A percentile compares a stretch with the other conserved stretches of the same genome.
Conservation (phyloP, 2,329 filamentous ascomycete genomes). For the Decorospora gaudefroyi region DNA sequence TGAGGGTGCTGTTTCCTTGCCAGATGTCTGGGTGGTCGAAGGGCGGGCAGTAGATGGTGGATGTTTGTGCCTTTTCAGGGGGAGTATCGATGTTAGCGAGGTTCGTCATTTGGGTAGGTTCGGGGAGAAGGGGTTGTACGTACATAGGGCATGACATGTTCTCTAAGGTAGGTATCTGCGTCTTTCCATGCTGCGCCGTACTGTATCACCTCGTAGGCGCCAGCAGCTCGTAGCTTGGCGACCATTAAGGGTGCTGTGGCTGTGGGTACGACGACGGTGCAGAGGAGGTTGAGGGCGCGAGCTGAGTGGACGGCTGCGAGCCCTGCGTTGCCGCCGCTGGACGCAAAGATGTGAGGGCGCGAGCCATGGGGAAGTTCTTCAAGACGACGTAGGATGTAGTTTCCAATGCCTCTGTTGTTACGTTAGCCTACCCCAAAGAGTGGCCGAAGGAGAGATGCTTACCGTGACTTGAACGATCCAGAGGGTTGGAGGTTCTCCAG, state of each 20-base stretch:
- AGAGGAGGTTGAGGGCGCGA: slow-evolving; percentile 63
- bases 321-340: slow-evolving; percentile 82
- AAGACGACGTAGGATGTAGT: slow-evolving; percentile 64
- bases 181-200: slow-evolving; percentile 69
- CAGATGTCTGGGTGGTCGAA: slow-evolving; percentile 72
- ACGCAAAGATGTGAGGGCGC: slow-evolving; percentile 73
- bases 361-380: slow-evolving; percentile 43
- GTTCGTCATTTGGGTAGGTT: not conserved
- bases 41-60: slow-evolving; percentile 66
- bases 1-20: slow-evolving; percentile 65
- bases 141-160: slow-evolving; percentile 57
- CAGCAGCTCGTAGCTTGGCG: slow-evolving; percentile 68
- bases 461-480: slow-evolving; percentile 78
- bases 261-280: slow-evolving; percentile 75
- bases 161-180: slow-evolving; percentile 69
- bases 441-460: slow-evolving; percentile 14
- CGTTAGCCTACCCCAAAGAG: slow-evolving; percentile 18
- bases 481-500: slow-evolving; percentile 83
- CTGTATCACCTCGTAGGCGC: slow-evolving; percentile 68
- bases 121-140: slow-evolving; percentile 10
- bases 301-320: slow-evolving; percentile 79
- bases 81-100: not conserved
- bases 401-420: slow-evolving; percentile 63
- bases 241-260: slow-evolving; percentile 71
- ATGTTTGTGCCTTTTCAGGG: slow-evolving; percentile 41